These are phyloP conservation scores for Pythium aristosporum DNA, from an alignment of 352 stramenopile species.

Conservation along the genomic window DNA sequence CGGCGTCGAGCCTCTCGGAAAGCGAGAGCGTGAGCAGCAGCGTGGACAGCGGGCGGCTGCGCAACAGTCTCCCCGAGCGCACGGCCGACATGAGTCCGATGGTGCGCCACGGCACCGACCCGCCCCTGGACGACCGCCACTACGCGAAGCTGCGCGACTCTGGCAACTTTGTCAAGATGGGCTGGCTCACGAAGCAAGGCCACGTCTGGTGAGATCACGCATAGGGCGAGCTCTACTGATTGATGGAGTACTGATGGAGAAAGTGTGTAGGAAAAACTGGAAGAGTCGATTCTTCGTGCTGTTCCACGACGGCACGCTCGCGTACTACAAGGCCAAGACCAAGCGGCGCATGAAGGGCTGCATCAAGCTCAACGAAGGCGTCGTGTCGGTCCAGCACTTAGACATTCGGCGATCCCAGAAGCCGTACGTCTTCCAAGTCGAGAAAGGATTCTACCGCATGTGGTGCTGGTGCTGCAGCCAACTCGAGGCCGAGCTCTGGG, in stretches of 20 bases:
- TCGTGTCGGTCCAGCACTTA: slow-evolving; percentile 79
- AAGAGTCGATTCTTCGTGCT: slow-evolving; percentile 87
- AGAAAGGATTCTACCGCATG: slow-evolving; percentile 84
- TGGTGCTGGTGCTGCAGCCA: slow-evolving; percentile 80
- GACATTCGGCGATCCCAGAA: slow-evolving; percentile 67
- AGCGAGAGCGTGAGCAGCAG: slow-evolving; percentile 18
- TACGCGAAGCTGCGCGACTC: slow-evolving; percentile 63
- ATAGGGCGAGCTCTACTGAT: not conserved
- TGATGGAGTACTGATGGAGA: not conserved
- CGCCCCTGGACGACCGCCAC: slow-evolving; percentile 64
- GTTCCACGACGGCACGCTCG: slow-evolving; percentile 77
- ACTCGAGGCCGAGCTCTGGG: slow-evolving; percentile 80
- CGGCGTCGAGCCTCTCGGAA: slow-evolving; percentile 22
- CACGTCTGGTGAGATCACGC: slow-evolving; percentile 56
- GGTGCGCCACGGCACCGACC: slow-evolving; percentile 50
- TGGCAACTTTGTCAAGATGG: slow-evolving; percentile 80
- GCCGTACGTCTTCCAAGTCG: slow-evolving; percentile 78
- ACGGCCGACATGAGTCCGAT: not conserved
- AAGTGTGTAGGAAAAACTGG: slow-evolving; percentile 65
- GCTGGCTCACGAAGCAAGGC: slow-evolving; percentile 82
- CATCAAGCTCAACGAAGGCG: slow-evolving; percentile 80
- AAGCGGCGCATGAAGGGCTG: slow-evolving; percentile 81
- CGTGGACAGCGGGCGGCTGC: slow-evolving; percentile 17
- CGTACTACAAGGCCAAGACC: slow-evolving; percentile 80
- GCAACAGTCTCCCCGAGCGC: slow-evolving; percentile 26